Conservation (phyloP, 441 rosid species). For the Bruguiera hainesii region DNA sequence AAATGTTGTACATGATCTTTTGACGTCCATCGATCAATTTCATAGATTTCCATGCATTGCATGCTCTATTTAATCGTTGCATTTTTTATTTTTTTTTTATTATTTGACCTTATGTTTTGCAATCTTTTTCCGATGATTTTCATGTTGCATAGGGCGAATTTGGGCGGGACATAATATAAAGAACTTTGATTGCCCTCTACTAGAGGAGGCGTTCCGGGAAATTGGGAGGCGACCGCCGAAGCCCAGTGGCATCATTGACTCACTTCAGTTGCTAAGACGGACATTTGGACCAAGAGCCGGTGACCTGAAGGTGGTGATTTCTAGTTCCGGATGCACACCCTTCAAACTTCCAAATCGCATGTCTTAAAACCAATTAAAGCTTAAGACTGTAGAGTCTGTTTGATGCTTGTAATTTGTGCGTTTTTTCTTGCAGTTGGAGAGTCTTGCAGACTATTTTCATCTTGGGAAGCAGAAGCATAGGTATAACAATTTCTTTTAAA, state of each 20-base stretch:
- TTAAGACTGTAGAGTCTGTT: neutral
- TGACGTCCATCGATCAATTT: too few relatives aligned
- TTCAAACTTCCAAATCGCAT: neutral
- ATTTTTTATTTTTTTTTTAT: neutral
- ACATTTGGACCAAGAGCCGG: constrained; percentile 86
- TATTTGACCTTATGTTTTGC: neutral
- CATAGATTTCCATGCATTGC: too few relatives aligned
- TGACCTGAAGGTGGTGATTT: constrained; percentile 69
- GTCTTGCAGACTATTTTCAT: constrained; percentile 73
- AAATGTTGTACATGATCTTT: too few relatives aligned
- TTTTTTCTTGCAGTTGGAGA: constrained; percentile 59
- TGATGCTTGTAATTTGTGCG: neutral
- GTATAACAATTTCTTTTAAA: constrained; percentile 24
- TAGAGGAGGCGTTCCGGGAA: constrained; percentile 58
- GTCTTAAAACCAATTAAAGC: neutral
- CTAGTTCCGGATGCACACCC: too few relatives aligned
- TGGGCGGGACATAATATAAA: constrained; percentile 95
- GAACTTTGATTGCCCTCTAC: constrained; percentile 72
- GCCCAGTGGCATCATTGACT: constrained; percentile 73
- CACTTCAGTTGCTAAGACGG: constrained; percentile 61
- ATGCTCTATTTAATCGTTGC: neutral
- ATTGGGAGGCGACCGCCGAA: constrained; percentile 66
- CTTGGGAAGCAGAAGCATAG: constrained; percentile 79
- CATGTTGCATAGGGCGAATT: constrained; percentile 51
- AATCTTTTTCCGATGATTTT: neutral